Conservation (phyloP, 2,329 filamentous ascomycete species). For the Fusarium sp. region DNA sequence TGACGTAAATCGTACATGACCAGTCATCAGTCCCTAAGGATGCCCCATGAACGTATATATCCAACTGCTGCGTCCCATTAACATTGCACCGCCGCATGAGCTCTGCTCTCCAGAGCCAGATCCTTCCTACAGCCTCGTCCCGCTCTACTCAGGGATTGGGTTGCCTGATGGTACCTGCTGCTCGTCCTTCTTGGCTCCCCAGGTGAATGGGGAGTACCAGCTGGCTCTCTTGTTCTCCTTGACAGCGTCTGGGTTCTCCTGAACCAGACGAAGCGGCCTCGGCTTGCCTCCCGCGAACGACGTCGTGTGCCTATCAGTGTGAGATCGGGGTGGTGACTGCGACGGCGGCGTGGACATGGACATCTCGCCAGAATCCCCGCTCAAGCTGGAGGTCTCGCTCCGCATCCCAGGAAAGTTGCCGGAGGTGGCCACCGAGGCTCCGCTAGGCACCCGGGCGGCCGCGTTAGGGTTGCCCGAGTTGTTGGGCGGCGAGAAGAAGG, state of each 20-base stretch:
- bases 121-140: slow-evolving; percentile 15
- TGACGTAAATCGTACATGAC: slow-evolving; percentile 52
- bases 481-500: slow-evolving; percentile 70
- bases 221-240: slow-evolving; percentile 71
- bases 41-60: slow-evolving; percentile 46
- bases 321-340: slow-evolving; percentile 67
- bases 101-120: slow-evolving; percentile 8
- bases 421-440: slow-evolving; percentile 60
- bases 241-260: slow-evolving; percentile 74
- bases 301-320: slow-evolving; percentile 68
- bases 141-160: slow-evolving; percentile 54
- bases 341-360: slow-evolving; percentile 59
- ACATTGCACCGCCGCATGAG: slow-evolving; percentile 29
- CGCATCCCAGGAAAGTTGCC: slow-evolving; percentile 81
- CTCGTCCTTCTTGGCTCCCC: slow-evolving; percentile 65
- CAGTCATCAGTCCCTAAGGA: slow-evolving; percentile 46
- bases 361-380: slow-evolving; percentile 72
- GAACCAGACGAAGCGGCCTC: slow-evolving; percentile 86
- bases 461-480: slow-evolving; percentile 65
- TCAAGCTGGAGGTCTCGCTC: slow-evolving; percentile 74
- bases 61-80: slow-evolving; percentile 45
- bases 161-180: slow-evolving; percentile 45
- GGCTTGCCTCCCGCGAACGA: slow-evolving; percentile 76
- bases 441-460: slow-evolving; percentile 65
- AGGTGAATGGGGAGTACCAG: slow-evolving; percentile 73